phyloP scores from a whole-genome alignment of 2,329 filamentous ascomycete genomes.

The Podosphaera fusca region DNA sequence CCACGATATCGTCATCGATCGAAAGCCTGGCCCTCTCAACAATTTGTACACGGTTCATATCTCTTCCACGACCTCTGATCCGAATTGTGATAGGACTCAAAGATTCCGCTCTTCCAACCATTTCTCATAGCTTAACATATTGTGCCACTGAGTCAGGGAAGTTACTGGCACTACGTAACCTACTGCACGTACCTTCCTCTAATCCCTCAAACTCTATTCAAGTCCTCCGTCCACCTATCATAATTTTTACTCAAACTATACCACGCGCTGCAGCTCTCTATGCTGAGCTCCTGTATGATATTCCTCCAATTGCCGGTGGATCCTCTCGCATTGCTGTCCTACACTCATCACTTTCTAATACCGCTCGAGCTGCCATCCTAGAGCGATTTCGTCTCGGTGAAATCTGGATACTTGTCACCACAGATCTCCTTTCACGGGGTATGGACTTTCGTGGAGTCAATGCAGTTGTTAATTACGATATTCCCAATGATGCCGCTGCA shows the following conservation, averaged over 20 bases:
- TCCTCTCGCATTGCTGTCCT: conserved; percentile 68
- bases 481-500: conserved; percentile 67
- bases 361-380: conserved; percentile 59
- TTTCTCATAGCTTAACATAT: conserved; percentile 73
- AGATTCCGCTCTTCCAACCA: conserved; percentile 82
- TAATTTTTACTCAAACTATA: conserved; percentile 93
- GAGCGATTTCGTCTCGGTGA: conserved; percentile 74
- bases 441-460: conserved; percentile 92
- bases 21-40: conserved; percentile 55
- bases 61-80: conserved; percentile 31
- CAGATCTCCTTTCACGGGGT: conserved; percentile 74
- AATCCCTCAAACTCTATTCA: conserved; percentile 15
- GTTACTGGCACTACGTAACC: conserved; percentile 69
- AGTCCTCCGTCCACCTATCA: conserved; percentile 57
- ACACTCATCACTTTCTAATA: conserved; percentile 64
- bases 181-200: conserved; percentile 53
- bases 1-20: conserved; percentile 86
- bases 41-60: conserved; percentile 29
- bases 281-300: conserved; percentile 82
- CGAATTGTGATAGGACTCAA: conserved; percentile 89
- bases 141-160: conserved; percentile 87
- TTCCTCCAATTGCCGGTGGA: conserved; percentile 69
- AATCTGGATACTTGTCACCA: conserved; percentile 92
- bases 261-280: conserved; percentile 70
- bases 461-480: conserved; percentile 92